These are phyloP conservation scores for Sarocladium oryzae DNA, from an alignment of 2,329 filamentous ascomycete genomes.

Conservation along the genomic window DNA sequence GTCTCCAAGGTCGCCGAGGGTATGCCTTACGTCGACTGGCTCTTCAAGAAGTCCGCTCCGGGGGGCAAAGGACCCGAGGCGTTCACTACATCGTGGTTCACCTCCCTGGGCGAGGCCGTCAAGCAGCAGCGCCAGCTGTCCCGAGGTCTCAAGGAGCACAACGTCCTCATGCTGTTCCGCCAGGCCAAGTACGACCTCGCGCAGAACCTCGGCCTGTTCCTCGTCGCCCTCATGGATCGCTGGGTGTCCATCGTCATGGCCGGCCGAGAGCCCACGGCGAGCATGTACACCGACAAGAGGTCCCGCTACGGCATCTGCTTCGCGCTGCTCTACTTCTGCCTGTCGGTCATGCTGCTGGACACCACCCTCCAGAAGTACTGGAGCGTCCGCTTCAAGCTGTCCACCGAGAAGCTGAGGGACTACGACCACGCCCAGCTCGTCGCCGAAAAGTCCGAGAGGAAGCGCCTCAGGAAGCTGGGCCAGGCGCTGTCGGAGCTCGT, in stretches of 20 bases:
- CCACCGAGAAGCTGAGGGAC: slow-evolving; percentile 25
- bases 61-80: slow-evolving; percentile 20
- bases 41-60: slow-evolving; percentile 26
- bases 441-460: slow-evolving; percentile 14
- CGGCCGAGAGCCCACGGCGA: slow-evolving; percentile 19
- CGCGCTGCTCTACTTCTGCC: slow-evolving; percentile 32
- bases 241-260: slow-evolving; percentile 31
- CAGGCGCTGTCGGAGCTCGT: slow-evolving; percentile 23
- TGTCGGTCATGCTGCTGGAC: slow-evolving; percentile 31
- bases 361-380: slow-evolving; percentile 29
- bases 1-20: slow-evolving; percentile 19
- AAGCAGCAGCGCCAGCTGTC: slow-evolving; percentile 27
- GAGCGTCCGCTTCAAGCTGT: slow-evolving; percentile 25
- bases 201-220: slow-evolving; percentile 30
- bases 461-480: slow-evolving; percentile 11
- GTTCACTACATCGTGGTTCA: slow-evolving; percentile 29
- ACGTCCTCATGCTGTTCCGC: slow-evolving; percentile 29
- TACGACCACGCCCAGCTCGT: slow-evolving; percentile 20
- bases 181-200: slow-evolving; percentile 28
- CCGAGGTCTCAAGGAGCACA: slow-evolving; percentile 31
- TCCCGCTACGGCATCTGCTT: slow-evolving; percentile 31
- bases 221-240: slow-evolving; percentile 31
- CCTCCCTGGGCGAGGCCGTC: slow-evolving; percentile 25
- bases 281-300: slow-evolving; percentile 23
- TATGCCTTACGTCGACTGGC: slow-evolving; percentile 28